A percentile compares a stretch with the other conserved stretches of the same genome.
phyloP scores from a whole-genome alignment of 2,329 filamentous ascomycete species.

The Zymoseptoria crescenta region DNA sequence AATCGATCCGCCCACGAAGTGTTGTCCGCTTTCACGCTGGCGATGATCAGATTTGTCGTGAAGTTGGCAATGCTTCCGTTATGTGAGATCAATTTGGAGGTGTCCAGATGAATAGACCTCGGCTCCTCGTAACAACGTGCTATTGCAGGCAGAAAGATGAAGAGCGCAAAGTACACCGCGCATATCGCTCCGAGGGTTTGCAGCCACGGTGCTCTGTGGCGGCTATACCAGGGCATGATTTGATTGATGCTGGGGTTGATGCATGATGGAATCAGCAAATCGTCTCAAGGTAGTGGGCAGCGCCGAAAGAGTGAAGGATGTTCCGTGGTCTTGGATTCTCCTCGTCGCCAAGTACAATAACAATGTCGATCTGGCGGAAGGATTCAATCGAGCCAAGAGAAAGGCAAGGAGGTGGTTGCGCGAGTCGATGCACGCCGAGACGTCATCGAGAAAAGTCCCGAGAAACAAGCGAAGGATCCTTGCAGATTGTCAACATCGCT shows the following conservation, averaged over 20 bases:
- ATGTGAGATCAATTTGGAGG: not conserved
- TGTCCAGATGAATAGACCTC: not conserved
- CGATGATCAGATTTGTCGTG: constrained; percentile 14
- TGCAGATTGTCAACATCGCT: not conserved
- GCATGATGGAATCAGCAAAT: not conserved
- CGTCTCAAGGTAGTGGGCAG: not conserved
- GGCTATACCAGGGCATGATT: not conserved
- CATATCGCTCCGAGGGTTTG: not conserved
- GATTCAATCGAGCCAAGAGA: not conserved
- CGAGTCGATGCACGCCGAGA: not conserved
- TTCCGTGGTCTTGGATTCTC: not conserved
- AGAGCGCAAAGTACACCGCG: not conserved
- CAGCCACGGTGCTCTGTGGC: not conserved
- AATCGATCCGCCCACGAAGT: constrained; percentile 14
- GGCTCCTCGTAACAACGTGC: not conserved
- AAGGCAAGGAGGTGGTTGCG: not conserved
- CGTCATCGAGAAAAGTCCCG: not conserved
- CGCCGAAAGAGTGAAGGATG: not conserved
- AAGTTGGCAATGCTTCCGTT: not conserved
- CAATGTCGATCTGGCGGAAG: not conserved
- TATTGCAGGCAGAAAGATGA: not conserved
- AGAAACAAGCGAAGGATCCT: not conserved
- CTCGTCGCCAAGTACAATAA: not conserved
- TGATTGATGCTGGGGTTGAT: not conserved
- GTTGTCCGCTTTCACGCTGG: constrained; percentile 12